Base-by-base conservation (phyloP, 306 rosid species). In the Ceratonia siliqua region DNA sequence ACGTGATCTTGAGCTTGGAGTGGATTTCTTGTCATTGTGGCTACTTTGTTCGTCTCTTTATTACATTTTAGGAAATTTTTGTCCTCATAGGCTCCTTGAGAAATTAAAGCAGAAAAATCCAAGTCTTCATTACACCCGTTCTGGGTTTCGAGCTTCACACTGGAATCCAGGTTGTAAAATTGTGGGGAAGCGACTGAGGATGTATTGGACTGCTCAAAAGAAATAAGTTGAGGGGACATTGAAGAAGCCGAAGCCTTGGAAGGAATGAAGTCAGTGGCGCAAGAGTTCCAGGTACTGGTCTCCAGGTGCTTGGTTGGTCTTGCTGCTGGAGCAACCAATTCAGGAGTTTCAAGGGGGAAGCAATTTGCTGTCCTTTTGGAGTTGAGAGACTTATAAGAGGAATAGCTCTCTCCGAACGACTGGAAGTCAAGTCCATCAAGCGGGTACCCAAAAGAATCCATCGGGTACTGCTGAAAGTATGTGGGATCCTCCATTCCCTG, bases 1-100 rank as follows among this genome's bases (percentile, higher is more conserved):
- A 91, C 87, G 36, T 91, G 98, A 80, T 88, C 98, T 70, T 88
- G 91, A 24, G 96, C 81, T 52, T 84, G 92, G 9, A 2, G 30
- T 5, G 77, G 45, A 36, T 72, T 85, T 55, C 88, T 74, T 0
- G 42, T 20, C 0, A 45, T 0, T 0, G 52, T n/a, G 8, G 52
- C n/a, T 15, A 10, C 66, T 65, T 79, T 86, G 53, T 74, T 89
- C 39, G 59, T 64, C 11, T 11, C 65, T 42, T 49, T 71, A 7
- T 76, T 53, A 32, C 39, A 22, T 64, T 41, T 62, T 17, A 68
- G 64, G 20, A 81, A 74, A 20, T 30, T 70, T 17, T 78, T 56
- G 43, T 62, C 13, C 9, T 72, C 82, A 56, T 42, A 80, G n/a
- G 48, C 39, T 27, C 78, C 52, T 35, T 79, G 82, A 62, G 83